phyloP scores from a whole-genome alignment of 2,329 filamentous ascomycete genomes.

The Ceratocystis huliohia region DNA sequence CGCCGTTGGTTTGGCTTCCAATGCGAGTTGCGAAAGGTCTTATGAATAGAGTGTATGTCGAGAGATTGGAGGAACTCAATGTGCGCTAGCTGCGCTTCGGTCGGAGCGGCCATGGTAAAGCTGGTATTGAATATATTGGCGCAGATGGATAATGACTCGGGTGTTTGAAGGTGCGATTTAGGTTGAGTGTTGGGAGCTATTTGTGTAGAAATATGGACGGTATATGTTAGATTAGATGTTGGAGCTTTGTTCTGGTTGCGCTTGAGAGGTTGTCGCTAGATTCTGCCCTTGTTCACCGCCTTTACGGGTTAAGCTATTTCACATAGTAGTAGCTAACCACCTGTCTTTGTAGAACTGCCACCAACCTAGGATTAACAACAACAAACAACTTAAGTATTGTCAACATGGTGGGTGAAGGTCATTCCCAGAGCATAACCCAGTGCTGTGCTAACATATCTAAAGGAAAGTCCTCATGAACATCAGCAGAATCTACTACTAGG shows the following conservation, averaged over 20 bases:
- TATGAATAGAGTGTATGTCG: constrained; percentile 75
- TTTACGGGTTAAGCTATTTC: not conserved
- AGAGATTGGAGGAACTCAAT: constrained; percentile 78
- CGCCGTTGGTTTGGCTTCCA: constrained; percentile 91
- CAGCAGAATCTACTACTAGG: constrained; percentile 89
- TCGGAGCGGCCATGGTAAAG: constrained; percentile 50
- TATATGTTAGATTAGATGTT: not conserved
- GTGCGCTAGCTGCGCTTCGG: constrained; percentile 66
- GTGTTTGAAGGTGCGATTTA: no score
- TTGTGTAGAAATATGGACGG: no score
- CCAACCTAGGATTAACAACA: not conserved
- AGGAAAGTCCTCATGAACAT: constrained; percentile 95
- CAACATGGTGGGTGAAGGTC: not conserved
- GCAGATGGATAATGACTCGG: no score
- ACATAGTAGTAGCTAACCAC: not conserved
- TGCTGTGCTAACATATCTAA: not conserved
- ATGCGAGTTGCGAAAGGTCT: constrained; percentile 76
- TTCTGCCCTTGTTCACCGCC: constrained; percentile 21
- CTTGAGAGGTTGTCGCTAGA: constrained; percentile 6
- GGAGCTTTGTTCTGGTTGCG: not conserved
- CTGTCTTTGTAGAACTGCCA: not conserved
- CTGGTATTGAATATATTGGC: no score
- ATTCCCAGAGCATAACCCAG: not conserved
- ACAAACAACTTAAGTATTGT: not conserved
- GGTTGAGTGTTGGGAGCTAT: no score